These are phyloP conservation scores for Metschnikowia drakensbergensis DNA, from an alignment of 805 yeast genomes.

Conservation along the genomic window DNA sequence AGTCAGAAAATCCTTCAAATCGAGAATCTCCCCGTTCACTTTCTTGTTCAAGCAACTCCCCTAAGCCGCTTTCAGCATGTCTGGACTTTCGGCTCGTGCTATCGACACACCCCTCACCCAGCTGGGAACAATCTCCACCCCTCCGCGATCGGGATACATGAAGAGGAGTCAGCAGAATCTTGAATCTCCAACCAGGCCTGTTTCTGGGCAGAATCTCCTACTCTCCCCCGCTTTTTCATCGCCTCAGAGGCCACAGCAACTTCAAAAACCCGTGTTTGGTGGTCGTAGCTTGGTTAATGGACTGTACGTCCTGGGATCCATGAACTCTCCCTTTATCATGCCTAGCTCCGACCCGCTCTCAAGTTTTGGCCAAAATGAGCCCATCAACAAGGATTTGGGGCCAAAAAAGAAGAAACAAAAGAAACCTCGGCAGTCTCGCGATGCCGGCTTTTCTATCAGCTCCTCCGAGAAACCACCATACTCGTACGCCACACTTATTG, in stretches of 20 bases:
- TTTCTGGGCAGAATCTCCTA: slow-evolving; percentile 17
- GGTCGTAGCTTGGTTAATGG: background rate
- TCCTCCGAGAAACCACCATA: slow-evolving; percentile 82
- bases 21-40: background rate
- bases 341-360: slow-evolving; percentile 7
- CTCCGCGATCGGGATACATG: slow-evolving; percentile 29
- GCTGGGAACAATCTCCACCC: slow-evolving; percentile 32
- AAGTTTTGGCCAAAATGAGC: background rate
- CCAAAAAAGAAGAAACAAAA: slow-evolving; percentile 25
- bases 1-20: background rate
- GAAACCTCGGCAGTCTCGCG: slow-evolving; percentile 26
- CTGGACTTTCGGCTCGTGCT: slow-evolving; percentile 3
- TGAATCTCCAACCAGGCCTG: slow-evolving; percentile 20
- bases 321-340: slow-evolving; percentile 9
- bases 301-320: slow-evolving; percentile 11
- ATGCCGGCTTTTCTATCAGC: slow-evolving; percentile 40
- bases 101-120: slow-evolving; percentile 26
- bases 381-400: background rate
- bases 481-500: slow-evolving; percentile 90
- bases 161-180: slow-evolving; percentile 15
- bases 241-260: slow-evolving; percentile 34
- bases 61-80: slow-evolving; percentile 1
- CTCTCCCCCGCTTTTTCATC: slow-evolving; percentile 49
- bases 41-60: background rate
- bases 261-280: slow-evolving; percentile 11